Conservation (phyloP, 495 filamentous ascomycete genomes). For the Talaromyces thailandensis region DNA sequence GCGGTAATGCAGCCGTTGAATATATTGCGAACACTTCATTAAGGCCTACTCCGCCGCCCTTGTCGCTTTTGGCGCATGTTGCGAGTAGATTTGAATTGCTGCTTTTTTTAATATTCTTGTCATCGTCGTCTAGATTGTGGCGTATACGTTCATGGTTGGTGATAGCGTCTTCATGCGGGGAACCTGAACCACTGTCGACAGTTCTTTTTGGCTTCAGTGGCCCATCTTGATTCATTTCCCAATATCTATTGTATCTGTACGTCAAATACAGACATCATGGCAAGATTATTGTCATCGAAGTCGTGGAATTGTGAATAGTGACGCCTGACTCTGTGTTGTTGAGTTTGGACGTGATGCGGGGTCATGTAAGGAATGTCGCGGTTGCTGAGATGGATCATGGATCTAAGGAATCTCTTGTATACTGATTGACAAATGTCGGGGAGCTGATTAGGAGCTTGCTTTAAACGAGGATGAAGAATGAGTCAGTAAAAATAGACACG, state of each 20-base stretch:
- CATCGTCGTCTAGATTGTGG: not conserved
- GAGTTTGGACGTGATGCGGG: not conserved
- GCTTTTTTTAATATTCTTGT: not conserved
- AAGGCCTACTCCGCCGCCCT: not conserved
- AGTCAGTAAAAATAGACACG: not conserved
- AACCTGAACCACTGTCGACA: not conserved
- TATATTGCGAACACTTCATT: slow-evolving; percentile 3
- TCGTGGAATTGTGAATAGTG: not conserved
- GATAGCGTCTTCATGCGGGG: not conserved
- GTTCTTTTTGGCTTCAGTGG: not conserved
- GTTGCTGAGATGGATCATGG: not conserved
- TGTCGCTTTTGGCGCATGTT: not conserved
- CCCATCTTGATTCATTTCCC: not conserved
- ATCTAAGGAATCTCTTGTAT: not conserved
- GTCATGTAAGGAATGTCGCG: not conserved
- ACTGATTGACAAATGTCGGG: not conserved
- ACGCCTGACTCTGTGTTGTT: not conserved
- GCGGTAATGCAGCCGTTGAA: not conserved
- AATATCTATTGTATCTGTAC: not conserved
- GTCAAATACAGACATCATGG: not conserved
- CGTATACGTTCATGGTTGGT: not conserved
- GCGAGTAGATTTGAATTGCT: not conserved
- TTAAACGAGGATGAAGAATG: not conserved
- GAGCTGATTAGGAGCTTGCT: not conserved
- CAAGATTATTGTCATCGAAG: not conserved